Base-by-base conservation (phyloP, 805 yeast genomes). In the Metschnikowia rubicola region DNA sequence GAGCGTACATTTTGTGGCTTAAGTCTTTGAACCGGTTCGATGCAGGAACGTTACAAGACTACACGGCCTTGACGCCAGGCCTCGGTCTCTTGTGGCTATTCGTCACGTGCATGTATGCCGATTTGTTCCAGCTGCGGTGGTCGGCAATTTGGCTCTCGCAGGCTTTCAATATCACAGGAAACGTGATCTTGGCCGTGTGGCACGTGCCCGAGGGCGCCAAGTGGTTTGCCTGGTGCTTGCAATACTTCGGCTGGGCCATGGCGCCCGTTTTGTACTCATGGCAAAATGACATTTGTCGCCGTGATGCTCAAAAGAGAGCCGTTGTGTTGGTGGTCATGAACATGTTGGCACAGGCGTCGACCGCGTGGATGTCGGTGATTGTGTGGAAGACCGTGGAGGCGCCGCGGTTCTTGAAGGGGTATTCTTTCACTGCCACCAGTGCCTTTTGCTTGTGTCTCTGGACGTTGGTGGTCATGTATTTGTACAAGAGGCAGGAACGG, bases 1-100 rank as follows among this genome's bases (percentile, higher is more conserved):
- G 86, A 11, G 72, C 82, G 10, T 81, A 76, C 57, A 63, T 78
- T 5, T 67, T 86, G 48, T 84, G 91, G 91, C 70, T 86, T 15
- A 47, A 52, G 30, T 50, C 56, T 2, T 35, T 51, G 36, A 43
- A 49, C 17, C 55, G 74, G 41, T 71, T 53, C 48, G 52, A 48
- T 36, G 57, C 65, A 6, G 63, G 64, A 8, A 54, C 58, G 15
- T 62, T 70, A 35, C 74, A 72, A 53, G 67, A 73, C 52, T 65
- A 65, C 43, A 70, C 74, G 1, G 79, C 79, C 4, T 64, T 75
- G 40, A 75, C 75, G 17, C 78, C 79, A 2, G 79, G 71, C 12
- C 62, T 70, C 42, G 75, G 75, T 10, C 52, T 72, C 6, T 34
- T 68, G 7, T 72, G 75, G 75, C 63, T 72, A 41, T 46, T 67